Base-by-base conservation (phyloP, 2,329 filamentous ascomycete genomes). In the Venturia nashicola region DNA sequence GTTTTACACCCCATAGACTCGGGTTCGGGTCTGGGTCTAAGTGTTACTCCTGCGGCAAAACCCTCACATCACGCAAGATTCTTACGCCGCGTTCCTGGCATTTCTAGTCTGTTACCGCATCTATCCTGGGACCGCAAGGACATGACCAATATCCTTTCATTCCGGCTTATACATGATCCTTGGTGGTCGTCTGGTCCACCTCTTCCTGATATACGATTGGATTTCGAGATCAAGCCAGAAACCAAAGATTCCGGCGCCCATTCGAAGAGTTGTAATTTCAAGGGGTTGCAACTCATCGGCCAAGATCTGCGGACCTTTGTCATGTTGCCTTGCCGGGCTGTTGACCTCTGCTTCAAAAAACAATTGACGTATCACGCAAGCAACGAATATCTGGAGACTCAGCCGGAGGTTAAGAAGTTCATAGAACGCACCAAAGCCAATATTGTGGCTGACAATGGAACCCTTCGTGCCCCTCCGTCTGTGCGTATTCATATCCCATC, bases 381-480 rank as follows among this genome's bases (percentile, higher is more conserved):
- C 34, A 18, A 34, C 16, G 39, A 14, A 39, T 42, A 39, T 39
- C 11, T 60, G 9, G 39, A 44, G 6, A 34, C 34, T 11, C 36
- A 60, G 20, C 42, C 40, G 9, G 32, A 42, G 14, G 5, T 62
- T 12, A 32, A 23, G 27, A 20, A 14, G 6, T 62, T 46, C 61
- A 54, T 62, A n/a, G 23, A 62, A 23, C 20, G 48, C 20, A 51
- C 61, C 11, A 62, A 51, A 54, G 43, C 40, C 6, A 62, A 54
- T 16, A 62, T 62, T 27, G 16, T 62, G 34, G 61, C 34, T n/a
- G 61, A 34, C 12, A 34, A 14, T 23, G 61, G 61, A 34, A 46
- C 6, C 6, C 46, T 63, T 18, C 46, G 61, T 3, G 32, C 48
- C n/a, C 61, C 61, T 40, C 16, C 23, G 16, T 27, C 20, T 23